phyloP scores from a whole-genome alignment of 208 protist species.

The Leishmania lainsoni region DNA sequence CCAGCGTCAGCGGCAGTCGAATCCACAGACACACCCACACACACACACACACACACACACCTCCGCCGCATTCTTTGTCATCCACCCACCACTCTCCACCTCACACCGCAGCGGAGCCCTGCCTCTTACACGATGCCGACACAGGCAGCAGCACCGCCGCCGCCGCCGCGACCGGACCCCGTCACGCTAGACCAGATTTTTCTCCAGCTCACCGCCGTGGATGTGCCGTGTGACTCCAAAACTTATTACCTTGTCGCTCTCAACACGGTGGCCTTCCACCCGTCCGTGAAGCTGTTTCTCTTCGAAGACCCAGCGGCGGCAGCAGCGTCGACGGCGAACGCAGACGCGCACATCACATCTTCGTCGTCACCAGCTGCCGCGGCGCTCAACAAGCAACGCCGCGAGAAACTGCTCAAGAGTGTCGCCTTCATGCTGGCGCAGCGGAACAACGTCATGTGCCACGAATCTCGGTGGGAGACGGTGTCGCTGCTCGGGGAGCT shows the following conservation, averaged over 20 bases:
- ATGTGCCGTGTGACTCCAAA: slow-evolving; percentile 47
- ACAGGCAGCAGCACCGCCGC: slow-evolving; percentile 26
- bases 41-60: neutral
- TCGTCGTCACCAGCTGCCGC: slow-evolving; percentile 3
- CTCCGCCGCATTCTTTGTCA: neutral
- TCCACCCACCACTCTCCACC: neutral
- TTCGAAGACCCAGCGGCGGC: slow-evolving; percentile 44
- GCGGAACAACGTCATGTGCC: slow-evolving; percentile 62
- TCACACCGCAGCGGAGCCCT: neutral
- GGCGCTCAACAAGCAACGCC: slow-evolving; percentile 30
- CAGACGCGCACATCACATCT: neutral
- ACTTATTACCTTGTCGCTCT: slow-evolving; percentile 83
- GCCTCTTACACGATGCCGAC: neutral
- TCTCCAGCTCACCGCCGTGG: slow-evolving; percentile 44
- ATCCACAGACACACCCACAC: neutral
- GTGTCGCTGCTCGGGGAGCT: slow-evolving; percentile 81
- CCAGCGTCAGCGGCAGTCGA: neutral
- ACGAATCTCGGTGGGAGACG: slow-evolving; percentile 83
- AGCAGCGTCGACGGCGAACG: neutral
- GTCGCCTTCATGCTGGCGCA: slow-evolving; percentile 81
- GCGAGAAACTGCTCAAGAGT: slow-evolving; percentile 59
- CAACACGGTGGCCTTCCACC: slow-evolving; percentile 80
- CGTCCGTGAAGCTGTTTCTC: slow-evolving; percentile 81
- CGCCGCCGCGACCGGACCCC: slow-evolving; percentile 78
- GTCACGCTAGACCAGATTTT: slow-evolving; percentile 87